Conservation (phyloP, 1,284 basidiomycete species). For the Leccinum brunneo-olivaceum region DNA sequence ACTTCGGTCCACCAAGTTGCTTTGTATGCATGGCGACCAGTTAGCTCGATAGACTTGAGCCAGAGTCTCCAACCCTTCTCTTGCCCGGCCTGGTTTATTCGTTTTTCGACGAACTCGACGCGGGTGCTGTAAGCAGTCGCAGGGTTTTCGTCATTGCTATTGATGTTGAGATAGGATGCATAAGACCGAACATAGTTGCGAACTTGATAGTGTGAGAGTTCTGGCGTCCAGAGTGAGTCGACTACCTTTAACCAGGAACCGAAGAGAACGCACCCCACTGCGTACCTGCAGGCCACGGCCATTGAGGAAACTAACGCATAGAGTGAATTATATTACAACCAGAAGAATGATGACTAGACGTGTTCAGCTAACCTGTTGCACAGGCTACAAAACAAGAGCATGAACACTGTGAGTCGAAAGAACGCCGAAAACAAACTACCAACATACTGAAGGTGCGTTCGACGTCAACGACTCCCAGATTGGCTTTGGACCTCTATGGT, state of each 20-base stretch:
- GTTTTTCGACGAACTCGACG: slow-evolving; percentile 41
- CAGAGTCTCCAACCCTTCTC: slow-evolving; percentile 37
- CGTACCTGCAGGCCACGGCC: slow-evolving; percentile 11
- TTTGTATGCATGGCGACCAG: slow-evolving; percentile 26
- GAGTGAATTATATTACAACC: not conserved
- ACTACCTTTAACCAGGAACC: not conserved
- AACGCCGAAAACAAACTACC: not conserved
- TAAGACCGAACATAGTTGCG: slow-evolving; percentile 31
- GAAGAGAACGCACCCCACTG: slow-evolving; percentile 8
- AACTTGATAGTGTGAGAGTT: slow-evolving; percentile 18
- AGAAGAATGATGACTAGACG: not conserved
- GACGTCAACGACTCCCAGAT: slow-evolving; percentile 14
- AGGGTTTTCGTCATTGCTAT: slow-evolving; percentile 36
- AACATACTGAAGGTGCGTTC: slow-evolving; percentile 12
- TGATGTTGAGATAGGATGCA: slow-evolving; percentile 36
- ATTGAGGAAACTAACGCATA: slow-evolving; percentile 7
- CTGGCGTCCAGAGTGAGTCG: slow-evolving; percentile 8
- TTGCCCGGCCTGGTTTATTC: slow-evolving; percentile 24
- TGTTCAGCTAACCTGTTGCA: slow-evolving; percentile 7
- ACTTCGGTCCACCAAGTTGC: slow-evolving; percentile 21
- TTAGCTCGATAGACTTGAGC: slow-evolving; percentile 28
- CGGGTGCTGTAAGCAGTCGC: slow-evolving; percentile 42
- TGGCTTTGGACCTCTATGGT: slow-evolving; percentile 9
- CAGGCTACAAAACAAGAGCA: slow-evolving; percentile 2
- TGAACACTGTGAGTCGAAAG: not conserved